phyloP scores from a whole-genome alignment of 1,139 yeast genomes.

The Suzukiozyma palmioleophila region DNA sequence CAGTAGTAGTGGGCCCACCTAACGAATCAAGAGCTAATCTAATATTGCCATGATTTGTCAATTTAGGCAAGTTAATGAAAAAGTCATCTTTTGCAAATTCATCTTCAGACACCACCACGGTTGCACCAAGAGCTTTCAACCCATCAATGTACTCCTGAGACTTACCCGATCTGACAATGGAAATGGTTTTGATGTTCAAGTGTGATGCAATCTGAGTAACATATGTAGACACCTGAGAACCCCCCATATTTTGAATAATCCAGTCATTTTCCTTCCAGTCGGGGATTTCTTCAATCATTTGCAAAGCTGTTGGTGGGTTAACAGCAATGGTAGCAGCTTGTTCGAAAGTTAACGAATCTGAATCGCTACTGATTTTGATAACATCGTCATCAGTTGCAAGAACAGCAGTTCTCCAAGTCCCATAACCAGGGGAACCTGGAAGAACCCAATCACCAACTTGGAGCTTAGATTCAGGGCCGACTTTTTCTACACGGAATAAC shows the following conservation, averaged over 20 bases:
- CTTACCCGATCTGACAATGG: slow-evolving; percentile 30
- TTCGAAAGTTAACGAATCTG: slow-evolving; percentile 14
- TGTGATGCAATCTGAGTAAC: slow-evolving; percentile 26
- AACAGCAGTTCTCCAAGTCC: slow-evolving; percentile 33
- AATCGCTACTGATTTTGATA: slow-evolving; percentile 14
- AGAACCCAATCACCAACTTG: slow-evolving; percentile 29
- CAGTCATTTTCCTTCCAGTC: slow-evolving; percentile 29
- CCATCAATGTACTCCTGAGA: slow-evolving; percentile 19
- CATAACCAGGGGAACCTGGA: slow-evolving; percentile 26
- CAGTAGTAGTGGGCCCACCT: slow-evolving; percentile 24
- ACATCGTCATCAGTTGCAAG: slow-evolving; percentile 13
- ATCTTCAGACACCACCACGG: slow-evolving; percentile 26
- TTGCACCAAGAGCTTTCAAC: slow-evolving; percentile 26
- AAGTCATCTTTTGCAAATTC: slow-evolving; percentile 63
- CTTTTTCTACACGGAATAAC: slow-evolving; percentile 21
- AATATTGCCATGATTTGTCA: slow-evolving; percentile 34
- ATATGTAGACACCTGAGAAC: slow-evolving; percentile 29
- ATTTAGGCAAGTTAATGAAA: slow-evolving; percentile 32
- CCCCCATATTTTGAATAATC: slow-evolving; percentile 34
- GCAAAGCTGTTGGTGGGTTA: slow-evolving; percentile 34
- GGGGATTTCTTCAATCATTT: slow-evolving; percentile 21
- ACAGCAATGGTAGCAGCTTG: slow-evolving; percentile 33
- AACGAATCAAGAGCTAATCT: slow-evolving; percentile 31
- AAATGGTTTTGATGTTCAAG: slow-evolving; percentile 22
- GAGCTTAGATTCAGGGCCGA: slow-evolving; percentile 20